Base-by-base conservation (phyloP, 2,329 filamentous ascomycete species). In the Cladosporium sp. region DNA sequence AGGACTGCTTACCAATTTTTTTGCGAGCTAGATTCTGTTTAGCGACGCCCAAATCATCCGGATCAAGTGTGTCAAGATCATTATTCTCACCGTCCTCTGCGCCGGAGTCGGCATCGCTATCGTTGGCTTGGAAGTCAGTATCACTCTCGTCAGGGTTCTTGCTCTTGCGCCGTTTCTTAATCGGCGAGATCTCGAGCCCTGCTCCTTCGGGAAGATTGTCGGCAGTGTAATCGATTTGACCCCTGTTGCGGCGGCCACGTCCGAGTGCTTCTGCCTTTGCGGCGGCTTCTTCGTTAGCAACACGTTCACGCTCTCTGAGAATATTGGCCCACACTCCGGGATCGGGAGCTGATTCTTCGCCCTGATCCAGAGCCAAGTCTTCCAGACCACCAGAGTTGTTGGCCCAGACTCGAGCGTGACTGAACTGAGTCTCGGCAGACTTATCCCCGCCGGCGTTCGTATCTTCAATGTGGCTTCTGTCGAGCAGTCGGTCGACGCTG, bases 321-420 rank as follows among this genome's bases (percentile, higher is more conserved):
- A 99, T 97, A 65, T 87, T 87, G 55, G 96, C 91, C 95, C 95
- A 99, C 0, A 95, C 84, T 35, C 84, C 86, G 13, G 83, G 80
- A 66, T 86, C 86, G 9, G 86, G 78, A 0, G 79, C 77, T 7
- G 78, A 71, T 4, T 81, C 77, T 8, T 64, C 61, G 6, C 82
- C 80, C 2, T 24, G 25, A 39, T 66, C 65, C 19, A 65, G 40
- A n/a, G 61, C 62, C 32, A 63, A 75, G 22, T 80, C 78, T 44
- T 83, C 78, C 20, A 89, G 70, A 22, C 83, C 80, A 17, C 88
- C 86, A 49, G 86, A 81, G 35, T 95, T 88, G 66, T 96, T 95
- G 3, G 88, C 88, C 94, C 94, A 99, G 1, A 99, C 88, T 44
- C 90, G 84, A 37, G 93, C 93, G 72, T 94, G 90, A 4, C 89